Base-by-base conservation (phyloP, 2,329 filamentous ascomycete species). In the Exophiala aquamarina region DNA sequence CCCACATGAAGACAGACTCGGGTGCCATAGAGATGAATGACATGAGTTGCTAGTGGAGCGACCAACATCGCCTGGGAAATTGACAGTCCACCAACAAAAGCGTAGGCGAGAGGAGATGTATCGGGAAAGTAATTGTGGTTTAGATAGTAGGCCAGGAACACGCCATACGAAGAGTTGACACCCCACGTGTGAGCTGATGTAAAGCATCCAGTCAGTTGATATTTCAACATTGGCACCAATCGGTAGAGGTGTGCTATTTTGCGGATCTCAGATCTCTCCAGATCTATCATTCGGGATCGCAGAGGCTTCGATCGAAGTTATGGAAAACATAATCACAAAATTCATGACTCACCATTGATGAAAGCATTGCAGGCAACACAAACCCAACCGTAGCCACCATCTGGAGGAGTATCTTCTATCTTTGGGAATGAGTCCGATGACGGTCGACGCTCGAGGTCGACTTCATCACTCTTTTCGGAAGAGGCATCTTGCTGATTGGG, bases 111-210 rank as follows among this genome's bases (percentile, higher is more conserved):
- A 2, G 70, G 67, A 1, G 72, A 75, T 5, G 78, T 77, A 34
- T 74, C 72, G 0, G 79, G 74, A 49, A 81, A 83, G 44, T 73
- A 68, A 52, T 77, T 63, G 57, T 74, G 71, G 14, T 72, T 69
- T 21, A 84, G 74, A 56, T 83, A 83, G 56, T 79, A 67, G 1
- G 77, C 76, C 17, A 84, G 72, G 59, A 83, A 84, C 42, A 84
- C 78, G 13, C 77, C 79, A 50, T 74, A 75, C 29, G 69, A 66
- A 8, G 51, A 81, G 63, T 89, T 89, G 51, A 89, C 69, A 6
- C 86, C 86, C 86, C 86, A 89, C 1, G 85, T 88, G 61, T 89
- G 84, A 6, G n/a, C 52, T 54, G 15, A 26, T n/a, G n/a, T 17
- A 15, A 15, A 23, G 20, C 5, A 42, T 34, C 35, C 14, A 40